Evolutionary conservation across 352 stramenopile species (phyloP).

Genomic region (Phytopythium oedochilum): DNA sequence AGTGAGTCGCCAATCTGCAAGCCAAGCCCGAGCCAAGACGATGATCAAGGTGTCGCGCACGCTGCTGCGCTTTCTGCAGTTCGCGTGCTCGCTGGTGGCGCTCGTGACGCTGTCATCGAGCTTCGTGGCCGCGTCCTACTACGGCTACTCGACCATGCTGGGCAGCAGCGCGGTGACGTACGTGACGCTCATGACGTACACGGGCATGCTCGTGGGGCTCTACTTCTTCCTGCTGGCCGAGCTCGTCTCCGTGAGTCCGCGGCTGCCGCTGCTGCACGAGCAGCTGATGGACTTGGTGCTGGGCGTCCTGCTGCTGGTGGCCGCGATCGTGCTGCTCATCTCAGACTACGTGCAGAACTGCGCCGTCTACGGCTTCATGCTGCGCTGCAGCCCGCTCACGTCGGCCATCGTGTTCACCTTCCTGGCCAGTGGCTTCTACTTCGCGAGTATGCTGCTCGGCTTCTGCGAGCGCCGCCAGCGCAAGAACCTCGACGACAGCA

Average conservation of each 20-base stretch:
- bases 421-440: slow-evolving; percentile 43
- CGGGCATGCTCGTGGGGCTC: slow-evolving; percentile 54
- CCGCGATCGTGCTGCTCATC: slow-evolving; percentile 60
- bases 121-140: slow-evolving; percentile 61
- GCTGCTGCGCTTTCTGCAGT: slow-evolving; percentile 61
- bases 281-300: slow-evolving; percentile 50
- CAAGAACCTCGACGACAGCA: slow-evolving; percentile 2
- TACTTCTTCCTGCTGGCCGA: slow-evolving; percentile 48
- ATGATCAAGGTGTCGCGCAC: slow-evolving; percentile 25
- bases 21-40: no score
- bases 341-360: slow-evolving; percentile 67
- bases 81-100: slow-evolving; percentile 46
- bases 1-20: neutral
- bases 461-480: slow-evolving; percentile 30
- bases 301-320: slow-evolving; percentile 49
- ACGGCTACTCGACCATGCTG: slow-evolving; percentile 69
- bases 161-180: slow-evolving; percentile 54
- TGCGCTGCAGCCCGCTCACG: slow-evolving; percentile 47
- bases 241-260: slow-evolving; percentile 28
- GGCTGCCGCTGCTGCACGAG: slow-evolving; percentile 37
- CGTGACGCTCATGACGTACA: slow-evolving; percentile 58
- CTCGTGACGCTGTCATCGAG: slow-evolving; percentile 49
- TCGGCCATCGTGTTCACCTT: slow-evolving; percentile 66
- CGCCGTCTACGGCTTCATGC: slow-evolving; percentile 61
- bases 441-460: slow-evolving; percentile 43